Conservation (phyloP, 1,139 yeast species). For the Sugiyamaella novakii region DNA sequence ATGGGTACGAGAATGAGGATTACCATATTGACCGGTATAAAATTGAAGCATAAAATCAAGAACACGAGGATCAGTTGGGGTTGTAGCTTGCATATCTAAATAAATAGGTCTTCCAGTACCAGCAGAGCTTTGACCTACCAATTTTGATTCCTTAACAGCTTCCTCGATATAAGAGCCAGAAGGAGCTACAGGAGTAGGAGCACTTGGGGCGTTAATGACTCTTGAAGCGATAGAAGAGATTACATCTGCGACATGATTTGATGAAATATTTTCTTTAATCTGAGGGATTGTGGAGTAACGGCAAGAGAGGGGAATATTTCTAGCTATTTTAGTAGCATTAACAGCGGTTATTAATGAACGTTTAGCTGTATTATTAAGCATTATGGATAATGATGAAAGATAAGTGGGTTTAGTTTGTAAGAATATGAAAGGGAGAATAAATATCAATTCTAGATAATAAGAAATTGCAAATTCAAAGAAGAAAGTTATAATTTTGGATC, state of each 20-base stretch:
- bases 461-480: no score
- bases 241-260: conserved; percentile 29
- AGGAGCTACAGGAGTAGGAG: conserved; percentile 29
- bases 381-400: no score
- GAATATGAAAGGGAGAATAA: no score
- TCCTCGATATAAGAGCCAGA: conserved; percentile 34
- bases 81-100: conserved; percentile 95
- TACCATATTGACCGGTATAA: conserved; percentile 92
- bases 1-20: conserved; percentile 96
- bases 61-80: conserved; percentile 97
- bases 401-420: no score
- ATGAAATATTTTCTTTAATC: conserved; percentile 12
- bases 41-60: conserved; percentile 90
- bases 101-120: conserved; percentile 70
- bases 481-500: no score
- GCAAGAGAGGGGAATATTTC: no score
- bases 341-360: conserved; percentile 1
- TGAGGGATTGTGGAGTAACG: not conserved
- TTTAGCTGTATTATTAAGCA: conserved; percentile 6
- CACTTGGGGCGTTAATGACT: conserved; percentile 18
- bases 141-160: conserved; percentile 30
- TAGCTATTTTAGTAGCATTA: conserved; percentile 4
- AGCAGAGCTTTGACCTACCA: conserved; percentile 25
- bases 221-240: conserved; percentile 25
- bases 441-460: no score